These are phyloP conservation scores for Elongisporangium prolatum DNA, from an alignment of 352 stramenopile species.

Conservation along the genomic window DNA sequence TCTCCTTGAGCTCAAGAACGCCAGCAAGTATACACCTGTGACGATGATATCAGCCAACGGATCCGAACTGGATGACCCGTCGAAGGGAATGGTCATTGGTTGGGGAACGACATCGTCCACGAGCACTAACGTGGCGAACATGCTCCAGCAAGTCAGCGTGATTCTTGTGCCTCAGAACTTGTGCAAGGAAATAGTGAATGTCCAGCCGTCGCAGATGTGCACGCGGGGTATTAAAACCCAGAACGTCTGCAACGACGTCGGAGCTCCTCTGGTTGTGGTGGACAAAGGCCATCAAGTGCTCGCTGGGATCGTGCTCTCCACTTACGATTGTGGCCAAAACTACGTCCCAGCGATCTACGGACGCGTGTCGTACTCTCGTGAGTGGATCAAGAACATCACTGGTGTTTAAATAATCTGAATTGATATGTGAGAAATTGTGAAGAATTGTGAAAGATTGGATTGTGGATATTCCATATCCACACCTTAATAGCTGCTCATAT, in stretches of 20 bases:
- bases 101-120: neutral
- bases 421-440: neutral
- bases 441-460: neutral
- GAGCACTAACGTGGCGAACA: neutral
- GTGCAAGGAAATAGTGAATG: neutral
- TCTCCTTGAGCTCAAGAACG: slow-evolving; percentile 40
- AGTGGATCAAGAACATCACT: neutral
- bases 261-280: neutral
- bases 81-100: neutral
- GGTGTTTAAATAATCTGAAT: neutral
- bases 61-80: slow-evolving; percentile 10
- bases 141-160: neutral
- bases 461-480: too few species aligned
- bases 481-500: too few species aligned
- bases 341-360: neutral
- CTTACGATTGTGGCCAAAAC: neutral
- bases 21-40: slow-evolving; percentile 29
- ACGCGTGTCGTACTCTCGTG: neutral
- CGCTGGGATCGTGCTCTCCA: neutral
- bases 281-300: neutral
- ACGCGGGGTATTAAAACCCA: neutral
- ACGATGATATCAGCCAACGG: slow-evolving; percentile 23
- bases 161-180: neutral
- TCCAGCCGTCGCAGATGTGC: neutral
- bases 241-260: neutral